These are phyloP conservation scores for Hansenula sp. DNA, from an alignment of 1,139 yeast species.

Conservation along the genomic window DNA sequence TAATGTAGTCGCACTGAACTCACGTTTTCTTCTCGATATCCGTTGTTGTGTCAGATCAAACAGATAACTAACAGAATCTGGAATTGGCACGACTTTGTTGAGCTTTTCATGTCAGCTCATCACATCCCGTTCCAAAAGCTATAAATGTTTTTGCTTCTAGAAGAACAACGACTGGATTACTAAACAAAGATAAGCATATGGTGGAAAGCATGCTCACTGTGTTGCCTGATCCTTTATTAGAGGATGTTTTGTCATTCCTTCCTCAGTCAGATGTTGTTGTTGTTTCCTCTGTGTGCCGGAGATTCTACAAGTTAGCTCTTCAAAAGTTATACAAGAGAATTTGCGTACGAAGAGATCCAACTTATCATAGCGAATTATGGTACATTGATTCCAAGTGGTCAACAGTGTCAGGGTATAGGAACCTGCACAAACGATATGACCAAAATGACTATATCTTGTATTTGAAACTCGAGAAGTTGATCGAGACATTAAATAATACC, in stretches of 20 bases:
- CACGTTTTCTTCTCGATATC: background rate
- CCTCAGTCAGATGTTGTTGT: background rate
- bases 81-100: background rate
- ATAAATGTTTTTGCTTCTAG: background rate
- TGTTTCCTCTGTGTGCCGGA: background rate
- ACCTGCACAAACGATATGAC: constrained; percentile 23
- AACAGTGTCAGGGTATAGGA: constrained; percentile 26
- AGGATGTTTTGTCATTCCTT: background rate
- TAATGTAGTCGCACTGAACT: background rate
- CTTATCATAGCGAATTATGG: constrained; percentile 23
- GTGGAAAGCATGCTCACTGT: background rate
- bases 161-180: background rate
- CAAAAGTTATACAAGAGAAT: constrained; percentile 25
- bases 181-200: no score
- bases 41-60: background rate
- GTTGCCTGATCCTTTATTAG: background rate
- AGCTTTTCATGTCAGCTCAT: background rate
- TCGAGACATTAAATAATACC: constrained; percentile 11
- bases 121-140: background rate
- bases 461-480: constrained; percentile 26
- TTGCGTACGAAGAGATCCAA: constrained; percentile 25
- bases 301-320: constrained; percentile 14
- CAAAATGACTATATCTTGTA: constrained; percentile 31
- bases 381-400: constrained; percentile 27
- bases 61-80: background rate